Evolutionary conservation across 1,284 basidiomycete genomes (phyloP).

Genomic region (Cutaneotrichosporon sp.): DNA sequence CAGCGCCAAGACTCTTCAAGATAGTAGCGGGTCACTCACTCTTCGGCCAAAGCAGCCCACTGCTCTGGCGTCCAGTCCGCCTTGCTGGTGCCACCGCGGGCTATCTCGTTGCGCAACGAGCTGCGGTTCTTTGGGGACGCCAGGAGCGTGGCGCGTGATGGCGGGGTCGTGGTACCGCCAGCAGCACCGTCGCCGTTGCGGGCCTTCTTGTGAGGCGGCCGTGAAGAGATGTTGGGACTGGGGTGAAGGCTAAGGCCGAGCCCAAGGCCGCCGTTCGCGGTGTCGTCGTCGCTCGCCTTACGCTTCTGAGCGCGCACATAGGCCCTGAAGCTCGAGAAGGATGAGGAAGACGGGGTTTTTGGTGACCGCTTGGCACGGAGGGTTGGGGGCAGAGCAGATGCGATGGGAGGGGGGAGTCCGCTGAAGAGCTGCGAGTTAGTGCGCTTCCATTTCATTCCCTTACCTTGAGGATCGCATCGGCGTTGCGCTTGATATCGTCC

Average conservation of each 20-base stretch:
- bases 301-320: constrained; percentile 24
- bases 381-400: constrained; percentile 23
- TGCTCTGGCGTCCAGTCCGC: constrained; percentile 27
- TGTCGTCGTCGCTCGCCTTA: constrained; percentile 13
- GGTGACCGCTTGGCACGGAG: constrained; percentile 6
- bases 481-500: constrained; percentile 28
- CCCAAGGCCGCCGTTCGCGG: constrained; percentile 28
- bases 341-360: not conserved
- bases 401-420: constrained; percentile 42
- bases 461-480: constrained; percentile 40
- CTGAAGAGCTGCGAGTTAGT: constrained; percentile 32
- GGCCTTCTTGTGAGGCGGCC: constrained; percentile 23
- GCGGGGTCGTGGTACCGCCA: not conserved
- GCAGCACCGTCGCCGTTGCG: constrained; percentile 14
- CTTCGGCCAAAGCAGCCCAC: constrained; percentile 13
- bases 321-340: constrained; percentile 23
- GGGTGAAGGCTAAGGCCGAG: constrained; percentile 21
- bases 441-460: constrained; percentile 10
- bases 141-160: not conserved
- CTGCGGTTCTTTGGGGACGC: constrained; percentile 16
- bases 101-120: constrained; percentile 27
- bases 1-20: constrained; percentile 13
- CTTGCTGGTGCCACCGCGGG: constrained; percentile 15
- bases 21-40: constrained; percentile 11
- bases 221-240: constrained; percentile 4